Percentiles rank a stretch among this genome's conserved stretches.
phyloP scores from a whole-genome alignment of 1,284 basidiomycete species.

The Papiliotrema laurentii region DNA sequence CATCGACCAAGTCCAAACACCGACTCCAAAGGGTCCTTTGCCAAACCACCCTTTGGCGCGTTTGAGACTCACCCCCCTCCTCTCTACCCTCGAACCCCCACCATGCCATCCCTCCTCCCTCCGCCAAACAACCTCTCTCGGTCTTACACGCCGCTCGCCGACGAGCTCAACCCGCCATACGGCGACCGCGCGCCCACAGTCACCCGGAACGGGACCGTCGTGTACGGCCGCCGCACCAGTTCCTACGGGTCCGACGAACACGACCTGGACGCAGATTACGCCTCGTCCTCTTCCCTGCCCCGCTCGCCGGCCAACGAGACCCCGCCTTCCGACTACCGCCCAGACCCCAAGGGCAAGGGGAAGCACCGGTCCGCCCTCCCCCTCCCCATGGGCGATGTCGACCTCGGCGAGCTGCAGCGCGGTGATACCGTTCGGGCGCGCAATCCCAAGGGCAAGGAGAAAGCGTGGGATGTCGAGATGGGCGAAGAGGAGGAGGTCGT shows the following conservation, averaged over 20 bases:
- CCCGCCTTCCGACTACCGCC: not conserved
- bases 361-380: not conserved
- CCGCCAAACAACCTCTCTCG: slow-evolving; percentile 10
- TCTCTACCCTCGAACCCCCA: not conserved
- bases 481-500: slow-evolving; percentile 12
- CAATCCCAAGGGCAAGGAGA: slow-evolving; percentile 19
- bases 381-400: not conserved
- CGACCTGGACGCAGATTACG: too few species aligned
- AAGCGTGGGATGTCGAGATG: slow-evolving; percentile 29
- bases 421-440: slow-evolving; percentile 2
- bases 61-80: not conserved
- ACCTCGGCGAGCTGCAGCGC: slow-evolving; percentile 5
- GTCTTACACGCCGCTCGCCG: slow-evolving; percentile 36
- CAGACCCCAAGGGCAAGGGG: not conserved
- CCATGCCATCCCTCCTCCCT: slow-evolving; percentile 28
- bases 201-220: slow-evolving; percentile 34
- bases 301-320: not conserved
- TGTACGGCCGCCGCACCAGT: slow-evolving; percentile 17
- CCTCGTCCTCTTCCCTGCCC: not conserved
- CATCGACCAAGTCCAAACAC: too few species aligned
- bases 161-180: slow-evolving; percentile 34
- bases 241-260: slow-evolving; percentile 4
- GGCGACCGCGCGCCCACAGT: slow-evolving; percentile 25
- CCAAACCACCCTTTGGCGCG: too few species aligned
- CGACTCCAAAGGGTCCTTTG: too few species aligned